phyloP scores from a whole-genome alignment of 2,329 filamentous ascomycete genomes.

The Rutstroemia sp. region DNA sequence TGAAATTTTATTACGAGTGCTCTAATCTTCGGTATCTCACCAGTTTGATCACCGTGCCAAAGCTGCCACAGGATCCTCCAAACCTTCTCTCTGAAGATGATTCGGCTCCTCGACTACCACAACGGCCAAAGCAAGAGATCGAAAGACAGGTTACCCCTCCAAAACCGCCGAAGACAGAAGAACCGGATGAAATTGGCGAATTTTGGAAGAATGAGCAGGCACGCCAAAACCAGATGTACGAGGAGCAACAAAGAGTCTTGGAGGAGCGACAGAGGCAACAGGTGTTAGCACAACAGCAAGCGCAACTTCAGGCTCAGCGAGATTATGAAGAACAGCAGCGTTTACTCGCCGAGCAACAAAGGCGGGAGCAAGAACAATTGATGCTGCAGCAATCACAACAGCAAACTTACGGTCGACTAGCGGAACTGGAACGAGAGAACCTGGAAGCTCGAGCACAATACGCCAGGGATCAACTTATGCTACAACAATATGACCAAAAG shows the following conservation, averaged over 20 bases:
- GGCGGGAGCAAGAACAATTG: constrained; percentile 83
- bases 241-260: constrained; percentile 83
- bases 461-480: constrained; percentile 92
- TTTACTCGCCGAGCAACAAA: constrained; percentile 78
- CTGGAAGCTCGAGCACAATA: constrained; percentile 91
- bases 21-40: constrained; percentile 96
- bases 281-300: constrained; percentile 72
- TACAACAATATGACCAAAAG: constrained; percentile 91
- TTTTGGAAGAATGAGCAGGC: constrained; percentile 96
- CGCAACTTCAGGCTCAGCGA: constrained; percentile 75
- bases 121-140: constrained; percentile 69
- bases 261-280: constrained; percentile 82
- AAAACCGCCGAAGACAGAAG: constrained; percentile 59
- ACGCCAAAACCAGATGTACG: constrained; percentile 88
- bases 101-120: constrained; percentile 72
- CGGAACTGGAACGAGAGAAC: constrained; percentile 92
- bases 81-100: constrained; percentile 83
- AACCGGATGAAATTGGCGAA: constrained; percentile 91
- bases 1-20: constrained; percentile 99
- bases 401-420: constrained; percentile 92
- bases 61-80: constrained; percentile 88
- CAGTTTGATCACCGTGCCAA: constrained; percentile 91
- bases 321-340: constrained; percentile 98
- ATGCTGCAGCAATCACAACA: constrained; percentile 82
- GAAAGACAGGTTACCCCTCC: constrained; percentile 63